phyloP scores from a whole-genome alignment of 2,329 filamentous ascomycete genomes.

The Gyromitra esculenta region DNA sequence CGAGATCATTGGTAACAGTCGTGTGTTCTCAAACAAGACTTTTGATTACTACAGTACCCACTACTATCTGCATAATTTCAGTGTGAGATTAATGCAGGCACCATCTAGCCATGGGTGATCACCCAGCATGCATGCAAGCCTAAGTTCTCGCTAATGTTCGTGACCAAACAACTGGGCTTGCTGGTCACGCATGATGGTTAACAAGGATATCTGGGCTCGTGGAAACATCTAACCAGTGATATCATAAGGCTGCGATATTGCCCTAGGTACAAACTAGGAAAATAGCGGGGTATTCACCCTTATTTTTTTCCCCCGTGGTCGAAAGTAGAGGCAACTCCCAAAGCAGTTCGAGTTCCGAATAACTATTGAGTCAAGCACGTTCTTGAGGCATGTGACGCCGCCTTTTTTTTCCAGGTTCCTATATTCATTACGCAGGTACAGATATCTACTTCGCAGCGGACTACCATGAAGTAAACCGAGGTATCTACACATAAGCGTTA shows the following conservation, averaged over 20 bases:
- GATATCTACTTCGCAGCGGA: constrained; percentile 12
- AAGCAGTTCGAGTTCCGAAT: constrained; percentile 38
- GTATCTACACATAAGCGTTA: constrained; percentile 1
- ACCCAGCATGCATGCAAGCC: constrained; percentile 27
- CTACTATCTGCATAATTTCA: constrained; percentile 7
- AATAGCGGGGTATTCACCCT: constrained; percentile 17
- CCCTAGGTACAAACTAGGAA: constrained; percentile 12
- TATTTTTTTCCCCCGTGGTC: neutral
- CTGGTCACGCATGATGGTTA: constrained; percentile 11
- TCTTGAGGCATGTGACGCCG: constrained; percentile 36
- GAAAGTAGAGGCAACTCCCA: constrained; percentile 26
- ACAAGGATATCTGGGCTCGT: constrained; percentile 27
- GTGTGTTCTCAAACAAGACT: constrained; percentile 22
- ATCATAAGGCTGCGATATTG: constrained; percentile 29
- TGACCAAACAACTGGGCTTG: constrained; percentile 25
- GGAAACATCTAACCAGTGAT: constrained; percentile 6
- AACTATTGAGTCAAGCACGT: constrained; percentile 15
- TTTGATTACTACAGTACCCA: constrained; percentile 22
- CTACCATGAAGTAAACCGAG: neutral
- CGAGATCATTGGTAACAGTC: constrained; percentile 21
- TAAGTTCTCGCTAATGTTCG: constrained; percentile 22
- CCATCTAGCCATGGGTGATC: constrained; percentile 4
- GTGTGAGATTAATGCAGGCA: constrained; percentile 24
- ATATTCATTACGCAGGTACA: constrained; percentile 6
- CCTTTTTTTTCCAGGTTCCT: constrained; percentile 2